Percentiles rank a stretch among this genome's conserved stretches.
Conservation (phyloP, 495 filamentous ascomycete species). For the Penicillium bialowiezense region DNA sequence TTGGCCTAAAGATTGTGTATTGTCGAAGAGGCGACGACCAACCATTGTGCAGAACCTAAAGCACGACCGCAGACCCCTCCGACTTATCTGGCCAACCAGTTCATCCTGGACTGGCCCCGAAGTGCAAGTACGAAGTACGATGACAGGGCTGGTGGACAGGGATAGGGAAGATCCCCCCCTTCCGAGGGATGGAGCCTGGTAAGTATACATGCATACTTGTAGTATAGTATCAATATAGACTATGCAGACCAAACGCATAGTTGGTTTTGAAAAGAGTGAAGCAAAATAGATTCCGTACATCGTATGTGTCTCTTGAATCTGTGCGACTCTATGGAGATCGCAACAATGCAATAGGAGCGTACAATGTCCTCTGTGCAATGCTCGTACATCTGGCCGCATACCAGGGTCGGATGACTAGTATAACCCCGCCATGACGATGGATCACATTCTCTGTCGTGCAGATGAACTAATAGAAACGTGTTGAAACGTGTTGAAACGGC, state of each 20-base stretch:
- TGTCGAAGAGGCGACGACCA: constrained; percentile 1
- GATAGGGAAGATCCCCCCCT: constrained; percentile 2
- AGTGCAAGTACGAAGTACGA: constrained; percentile 1
- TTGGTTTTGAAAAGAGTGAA: neutral
- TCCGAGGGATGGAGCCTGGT: neutral
- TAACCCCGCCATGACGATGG: constrained; percentile 3
- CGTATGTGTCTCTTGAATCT: too few relatives aligned
- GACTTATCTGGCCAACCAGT: neutral
- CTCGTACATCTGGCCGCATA: neutral
- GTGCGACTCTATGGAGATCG: neutral
- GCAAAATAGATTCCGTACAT: too few relatives aligned
- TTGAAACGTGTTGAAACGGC: constrained; percentile 1
- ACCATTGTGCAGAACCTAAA: constrained; percentile 2
- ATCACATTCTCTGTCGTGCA: neutral
- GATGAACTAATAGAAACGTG: neutral
- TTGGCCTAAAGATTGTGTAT: constrained; percentile 2
- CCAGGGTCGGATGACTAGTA: constrained; percentile 4
- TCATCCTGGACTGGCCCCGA: constrained; percentile 9
- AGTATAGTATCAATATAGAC: neutral
- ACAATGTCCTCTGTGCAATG: too few relatives aligned
- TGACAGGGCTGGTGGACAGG: constrained; percentile 1
- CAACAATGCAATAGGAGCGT: too few relatives aligned
- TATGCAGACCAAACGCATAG: constrained; percentile 2
- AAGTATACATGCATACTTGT: neutral
- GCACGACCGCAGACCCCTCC: neutral